A percentile compares a stretch with the other conserved stretches of the same genome.
phyloP scores from a whole-genome alignment of 2,329 filamentous ascomycete species.

The Sodiomyces alkalinus region DNA sequence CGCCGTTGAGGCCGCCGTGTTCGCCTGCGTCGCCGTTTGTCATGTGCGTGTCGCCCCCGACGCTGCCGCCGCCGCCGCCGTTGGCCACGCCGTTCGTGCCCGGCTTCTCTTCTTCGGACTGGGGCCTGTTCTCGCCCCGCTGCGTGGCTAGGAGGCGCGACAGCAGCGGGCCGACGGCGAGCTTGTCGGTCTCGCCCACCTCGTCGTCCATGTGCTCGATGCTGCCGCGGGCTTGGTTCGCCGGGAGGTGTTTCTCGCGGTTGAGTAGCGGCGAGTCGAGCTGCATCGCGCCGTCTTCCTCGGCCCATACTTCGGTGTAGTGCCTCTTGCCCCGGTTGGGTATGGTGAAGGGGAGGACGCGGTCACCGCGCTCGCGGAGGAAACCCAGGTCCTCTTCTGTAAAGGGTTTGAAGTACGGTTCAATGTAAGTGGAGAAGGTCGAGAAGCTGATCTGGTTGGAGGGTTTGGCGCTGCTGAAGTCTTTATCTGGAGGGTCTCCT shows the following conservation, averaged over 20 bases:
- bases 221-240: conserved; percentile 70
- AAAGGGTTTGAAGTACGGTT: conserved; percentile 79
- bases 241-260: conserved; percentile 51
- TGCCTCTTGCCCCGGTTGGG: conserved; percentile 71
- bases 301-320: conserved; percentile 84
- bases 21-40: conserved; percentile 28
- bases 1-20: conserved; percentile 14
- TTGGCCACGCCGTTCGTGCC: conserved; percentile 34
- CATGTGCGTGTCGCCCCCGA: conserved; percentile 39
- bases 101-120: conserved; percentile 40
- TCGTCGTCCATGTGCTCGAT: conserved; percentile 82
- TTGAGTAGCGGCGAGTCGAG: conserved; percentile 51
- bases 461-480: conserved; percentile 89
- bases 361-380: conserved; percentile 76
- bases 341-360: conserved; percentile 69
- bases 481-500: conserved; percentile 79
- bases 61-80: no score
- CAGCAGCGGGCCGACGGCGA: conserved; percentile 78
- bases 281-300: conserved; percentile 73
- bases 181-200: conserved; percentile 71
- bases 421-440: conserved; percentile 84
- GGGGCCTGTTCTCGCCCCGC: conserved; percentile 54
- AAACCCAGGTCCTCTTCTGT: conserved; percentile 92
- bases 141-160: conserved; percentile 67
- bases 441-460: conserved; percentile 86